A percentile compares a stretch with the other conserved stretches of the same genome.
phyloP scores from a whole-genome alignment of 2,329 filamentous ascomycete genomes.

The Colletotrichum eleusines region DNA sequence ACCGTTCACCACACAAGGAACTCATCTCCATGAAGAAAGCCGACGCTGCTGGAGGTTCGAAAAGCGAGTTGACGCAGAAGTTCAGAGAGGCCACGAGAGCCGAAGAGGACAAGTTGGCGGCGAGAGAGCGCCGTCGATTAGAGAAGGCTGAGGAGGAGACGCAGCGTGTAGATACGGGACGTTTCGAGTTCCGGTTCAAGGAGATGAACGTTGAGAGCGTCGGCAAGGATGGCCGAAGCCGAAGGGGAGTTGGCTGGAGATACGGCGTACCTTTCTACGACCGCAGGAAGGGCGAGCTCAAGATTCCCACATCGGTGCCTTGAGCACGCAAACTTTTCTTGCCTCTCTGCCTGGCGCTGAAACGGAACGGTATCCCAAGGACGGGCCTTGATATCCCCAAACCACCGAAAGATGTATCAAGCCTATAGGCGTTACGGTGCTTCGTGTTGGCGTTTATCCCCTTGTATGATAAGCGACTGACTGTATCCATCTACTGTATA shows the following conservation, averaged over 20 bases:
- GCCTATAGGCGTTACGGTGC: not conserved
- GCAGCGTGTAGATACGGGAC: conserved; percentile 60
- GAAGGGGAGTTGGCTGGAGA: conserved; percentile 68
- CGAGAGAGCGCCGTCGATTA: conserved; percentile 48
- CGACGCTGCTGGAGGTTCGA: conserved; percentile 52
- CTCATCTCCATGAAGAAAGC: conserved; percentile 68
- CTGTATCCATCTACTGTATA: conserved; percentile 32
- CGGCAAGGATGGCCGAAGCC: conserved; percentile 65
- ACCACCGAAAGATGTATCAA: conserved; percentile 12
- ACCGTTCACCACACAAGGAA: conserved; percentile 72
- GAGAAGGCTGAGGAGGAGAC: conserved; percentile 56
- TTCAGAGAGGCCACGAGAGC: conserved; percentile 59
- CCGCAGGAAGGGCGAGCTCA: conserved; percentile 72
- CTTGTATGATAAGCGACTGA: conserved; percentile 17
- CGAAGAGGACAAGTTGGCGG: conserved; percentile 56
- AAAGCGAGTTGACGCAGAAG: conserved; percentile 52
- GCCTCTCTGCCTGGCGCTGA: not conserved
- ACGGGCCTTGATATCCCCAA: conserved; percentile 1
- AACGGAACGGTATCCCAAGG: not conserved
- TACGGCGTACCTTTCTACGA: conserved; percentile 75
- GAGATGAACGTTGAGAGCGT: conserved; percentile 68
- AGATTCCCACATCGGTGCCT: conserved; percentile 74
- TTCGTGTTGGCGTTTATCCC: conserved; percentile 11
- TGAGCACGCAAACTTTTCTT: conserved; percentile 47
- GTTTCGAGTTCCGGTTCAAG: conserved; percentile 74